phyloP scores from a whole-genome alignment of 495 filamentous ascomycete genomes.

The Penicillium lagena region DNA sequence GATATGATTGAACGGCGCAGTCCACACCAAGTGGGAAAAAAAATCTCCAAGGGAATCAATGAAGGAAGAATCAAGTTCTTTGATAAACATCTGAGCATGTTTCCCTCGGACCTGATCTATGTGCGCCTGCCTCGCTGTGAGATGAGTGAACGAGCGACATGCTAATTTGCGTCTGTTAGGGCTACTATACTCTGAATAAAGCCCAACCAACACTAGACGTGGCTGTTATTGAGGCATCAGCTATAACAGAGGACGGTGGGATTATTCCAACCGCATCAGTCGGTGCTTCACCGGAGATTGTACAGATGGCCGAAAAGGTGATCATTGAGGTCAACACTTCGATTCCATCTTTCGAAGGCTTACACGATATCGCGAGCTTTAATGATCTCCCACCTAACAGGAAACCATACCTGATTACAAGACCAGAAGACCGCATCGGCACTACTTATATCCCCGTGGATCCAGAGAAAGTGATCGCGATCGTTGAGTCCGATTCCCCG shows the following conservation, averaged over 20 bases:
- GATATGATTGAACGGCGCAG: slow-evolving; percentile 85
- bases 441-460: slow-evolving; percentile 82
- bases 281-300: slow-evolving; percentile 79
- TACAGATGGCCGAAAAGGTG: slow-evolving; percentile 88
- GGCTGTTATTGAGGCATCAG: slow-evolving; percentile 78
- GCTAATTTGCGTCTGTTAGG: slow-evolving; percentile 26
- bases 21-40: slow-evolving; percentile 88
- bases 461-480: slow-evolving; percentile 78
- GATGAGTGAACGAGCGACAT: not conserved
- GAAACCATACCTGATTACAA: slow-evolving; percentile 84
- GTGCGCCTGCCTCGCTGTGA: slow-evolving; percentile 35
- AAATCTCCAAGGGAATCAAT: slow-evolving; percentile 88
- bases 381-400: slow-evolving; percentile 65
- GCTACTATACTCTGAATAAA: slow-evolving; percentile 76
- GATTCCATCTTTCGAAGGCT: slow-evolving; percentile 76
- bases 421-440: slow-evolving; percentile 73
- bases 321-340: slow-evolving; percentile 92
- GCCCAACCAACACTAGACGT: slow-evolving; percentile 70
- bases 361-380: slow-evolving; percentile 87
- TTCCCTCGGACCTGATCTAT: slow-evolving; percentile 80
- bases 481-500: slow-evolving; percentile 78
- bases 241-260: slow-evolving; percentile 84
- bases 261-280: slow-evolving; percentile 87
- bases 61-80: slow-evolving; percentile 86
- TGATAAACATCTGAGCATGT: slow-evolving; percentile 89